Evolutionary conservation across 257 asterid species (phyloP), one percentile per base, ranked within the genome.

Genomic region (Mentha longifolia): DNA sequence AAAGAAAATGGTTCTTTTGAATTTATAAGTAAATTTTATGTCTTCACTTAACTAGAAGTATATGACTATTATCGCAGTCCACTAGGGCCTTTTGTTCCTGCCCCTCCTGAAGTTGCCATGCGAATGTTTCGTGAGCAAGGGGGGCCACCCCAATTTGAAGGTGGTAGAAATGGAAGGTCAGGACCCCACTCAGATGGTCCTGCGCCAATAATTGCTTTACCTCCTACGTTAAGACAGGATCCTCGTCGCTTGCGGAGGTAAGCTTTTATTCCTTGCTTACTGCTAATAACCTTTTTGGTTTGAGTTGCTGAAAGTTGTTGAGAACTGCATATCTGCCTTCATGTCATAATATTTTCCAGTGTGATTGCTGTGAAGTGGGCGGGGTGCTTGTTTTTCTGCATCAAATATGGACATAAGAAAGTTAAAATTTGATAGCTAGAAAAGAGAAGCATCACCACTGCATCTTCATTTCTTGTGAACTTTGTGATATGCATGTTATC

Each of bases 31-130:
- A 16, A 16, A 17, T 51, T 17, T 8, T 51, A 50, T 50, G 5
- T 10, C 57, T 51, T 51, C 3, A 17, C 13, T 51, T 51, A 16
- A 51, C 30, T 51, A 50, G 1, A 20, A 16, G 35, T 65, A 30
- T 50, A 83, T 68, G 51, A 25, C 61, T 46, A 65, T 66, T 76
- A 71, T 2, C 56, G 80, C 84, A 94, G 97, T 70, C 99, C 99
- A 10, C 78, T 94, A 78, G 99, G 99, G 59, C 99, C 99, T 49
- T 94, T 94, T 52, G 96, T 94, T 55, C 99, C 99, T 50, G 98
- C 99, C 31, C 99, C 99, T 72, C 99, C 99, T 61, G 99, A 94
- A 79, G 97, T 94, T 74, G 99, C 99, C 35, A 94, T 94, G 99
- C 89, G 80, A 70, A 94, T 94, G 97, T 64, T 94, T 80, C 90